Evolutionary conservation across 1,284 basidiomycete species (phyloP).

Genomic region (Trametes polyzona): DNA sequence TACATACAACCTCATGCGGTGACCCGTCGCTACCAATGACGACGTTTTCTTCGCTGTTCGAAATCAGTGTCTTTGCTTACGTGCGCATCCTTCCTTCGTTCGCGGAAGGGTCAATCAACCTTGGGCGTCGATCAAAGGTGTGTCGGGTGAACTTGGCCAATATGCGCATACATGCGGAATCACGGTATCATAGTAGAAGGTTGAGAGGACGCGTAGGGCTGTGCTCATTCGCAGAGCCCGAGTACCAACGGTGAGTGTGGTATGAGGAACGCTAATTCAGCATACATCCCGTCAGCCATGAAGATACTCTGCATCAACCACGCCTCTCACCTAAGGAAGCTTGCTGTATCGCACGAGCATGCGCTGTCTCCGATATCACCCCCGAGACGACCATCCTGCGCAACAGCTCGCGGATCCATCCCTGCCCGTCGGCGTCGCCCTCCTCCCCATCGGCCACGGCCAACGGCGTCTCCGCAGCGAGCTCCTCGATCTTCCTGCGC

Average conservation of each 20-base stretch:
- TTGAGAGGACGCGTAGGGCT: too few relatives aligned
- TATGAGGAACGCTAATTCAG: neutral
- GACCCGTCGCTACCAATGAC: too few relatives aligned
- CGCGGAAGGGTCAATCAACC: too few relatives aligned
- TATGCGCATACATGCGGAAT: too few relatives aligned
- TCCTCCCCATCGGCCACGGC: neutral
- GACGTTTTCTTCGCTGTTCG: too few relatives aligned
- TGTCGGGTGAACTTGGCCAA: too few relatives aligned
- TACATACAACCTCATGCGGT: too few relatives aligned
- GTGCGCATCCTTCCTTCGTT: too few relatives aligned
- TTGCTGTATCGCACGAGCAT: neutral
- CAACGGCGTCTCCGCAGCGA: conserved; percentile 13
- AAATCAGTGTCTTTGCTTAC: too few relatives aligned
- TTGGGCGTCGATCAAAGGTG: too few relatives aligned
- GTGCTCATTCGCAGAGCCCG: neutral
- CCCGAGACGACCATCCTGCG: conserved; percentile 12
- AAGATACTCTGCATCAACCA: neutral
- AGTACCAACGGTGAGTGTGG: neutral
- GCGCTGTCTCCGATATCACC: conserved; percentile 5
- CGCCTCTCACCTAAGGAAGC: conserved; percentile 5
- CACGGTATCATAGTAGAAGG: too few relatives aligned
- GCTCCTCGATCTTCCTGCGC: conserved; percentile 15
- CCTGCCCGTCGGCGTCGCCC: conserved; percentile 7
- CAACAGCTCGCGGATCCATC: conserved; percentile 16
- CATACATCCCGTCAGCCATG: neutral